These are phyloP conservation scores for Fraxinus americana DNA, from an alignment of 257 asterid species.

Conservation along the genomic window DNA sequence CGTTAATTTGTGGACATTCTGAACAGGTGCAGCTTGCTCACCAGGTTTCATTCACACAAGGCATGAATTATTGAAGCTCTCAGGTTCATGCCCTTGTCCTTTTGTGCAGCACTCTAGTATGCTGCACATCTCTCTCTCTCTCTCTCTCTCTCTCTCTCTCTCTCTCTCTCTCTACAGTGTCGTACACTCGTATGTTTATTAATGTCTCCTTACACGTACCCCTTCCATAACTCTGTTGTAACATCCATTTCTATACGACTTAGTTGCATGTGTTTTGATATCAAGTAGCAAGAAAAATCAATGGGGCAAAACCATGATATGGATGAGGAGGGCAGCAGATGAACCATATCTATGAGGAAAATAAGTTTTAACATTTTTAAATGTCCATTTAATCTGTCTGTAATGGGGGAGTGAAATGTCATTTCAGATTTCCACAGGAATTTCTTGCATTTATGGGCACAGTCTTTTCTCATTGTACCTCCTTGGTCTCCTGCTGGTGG, in stretches of 20 bases:
- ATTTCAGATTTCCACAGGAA: background rate
- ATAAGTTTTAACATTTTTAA: background rate
- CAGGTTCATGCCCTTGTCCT: conserved; percentile 51
- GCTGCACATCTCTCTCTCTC: background rate
- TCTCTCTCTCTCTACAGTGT: background rate
- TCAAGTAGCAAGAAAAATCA: background rate
- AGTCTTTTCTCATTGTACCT: background rate
- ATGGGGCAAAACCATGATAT: background rate
- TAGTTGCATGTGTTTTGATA: background rate
- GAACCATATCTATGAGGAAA: background rate
- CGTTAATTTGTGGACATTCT: conserved; percentile 8
- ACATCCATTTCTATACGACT: background rate
- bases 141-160: too few relatives aligned
- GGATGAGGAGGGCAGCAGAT: background rate
- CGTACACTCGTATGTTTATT: background rate
- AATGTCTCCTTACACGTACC: background rate
- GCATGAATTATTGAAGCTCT: conserved; percentile 64
- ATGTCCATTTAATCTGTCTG: background rate
- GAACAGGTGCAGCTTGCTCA: conserved; percentile 55
- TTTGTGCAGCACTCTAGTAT: background rate
- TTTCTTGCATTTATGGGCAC: background rate
- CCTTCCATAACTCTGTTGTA: background rate
- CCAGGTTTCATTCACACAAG: conserved; percentile 37
- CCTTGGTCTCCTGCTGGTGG: background rate
- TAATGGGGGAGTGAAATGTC: background rate